These are phyloP conservation scores for Penicillium sp. DNA, from an alignment of 2,329 filamentous ascomycete species.

Conservation along the genomic window DNA sequence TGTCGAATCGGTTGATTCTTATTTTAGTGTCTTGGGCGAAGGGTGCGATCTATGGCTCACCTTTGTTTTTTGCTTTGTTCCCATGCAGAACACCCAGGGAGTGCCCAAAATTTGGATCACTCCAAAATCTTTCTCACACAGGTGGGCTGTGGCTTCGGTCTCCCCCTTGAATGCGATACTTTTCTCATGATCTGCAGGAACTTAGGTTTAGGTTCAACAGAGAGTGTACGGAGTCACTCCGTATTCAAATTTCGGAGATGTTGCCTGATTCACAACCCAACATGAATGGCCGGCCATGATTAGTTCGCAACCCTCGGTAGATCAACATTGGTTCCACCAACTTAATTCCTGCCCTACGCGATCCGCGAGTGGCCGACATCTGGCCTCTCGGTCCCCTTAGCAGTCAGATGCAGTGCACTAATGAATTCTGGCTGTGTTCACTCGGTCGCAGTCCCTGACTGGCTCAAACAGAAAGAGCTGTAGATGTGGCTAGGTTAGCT, in stretches of 20 bases:
- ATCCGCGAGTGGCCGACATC: background rate
- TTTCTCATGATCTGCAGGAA: background rate
- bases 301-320: constrained; percentile 8
- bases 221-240: background rate
- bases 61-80: background rate
- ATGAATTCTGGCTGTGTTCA: background rate
- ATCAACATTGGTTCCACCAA: constrained; percentile 24
- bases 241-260: background rate
- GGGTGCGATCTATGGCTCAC: background rate
- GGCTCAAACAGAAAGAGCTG: background rate
- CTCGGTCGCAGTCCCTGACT: background rate
- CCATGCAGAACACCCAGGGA: background rate
- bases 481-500: constrained; percentile 2
- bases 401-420: background rate
- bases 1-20: background rate
- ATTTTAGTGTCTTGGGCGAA: background rate
- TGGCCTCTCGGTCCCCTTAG: background rate
- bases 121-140: background rate
- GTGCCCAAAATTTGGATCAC: background rate
- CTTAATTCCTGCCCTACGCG: constrained; percentile 14
- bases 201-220: background rate
- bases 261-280: constrained; percentile 2
- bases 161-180: background rate
- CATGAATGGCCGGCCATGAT: background rate
- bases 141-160: background rate